These are phyloP conservation scores for Alternaria panax DNA, from an alignment of 2,329 filamentous ascomycete species.

Conservation along the genomic window DNA sequence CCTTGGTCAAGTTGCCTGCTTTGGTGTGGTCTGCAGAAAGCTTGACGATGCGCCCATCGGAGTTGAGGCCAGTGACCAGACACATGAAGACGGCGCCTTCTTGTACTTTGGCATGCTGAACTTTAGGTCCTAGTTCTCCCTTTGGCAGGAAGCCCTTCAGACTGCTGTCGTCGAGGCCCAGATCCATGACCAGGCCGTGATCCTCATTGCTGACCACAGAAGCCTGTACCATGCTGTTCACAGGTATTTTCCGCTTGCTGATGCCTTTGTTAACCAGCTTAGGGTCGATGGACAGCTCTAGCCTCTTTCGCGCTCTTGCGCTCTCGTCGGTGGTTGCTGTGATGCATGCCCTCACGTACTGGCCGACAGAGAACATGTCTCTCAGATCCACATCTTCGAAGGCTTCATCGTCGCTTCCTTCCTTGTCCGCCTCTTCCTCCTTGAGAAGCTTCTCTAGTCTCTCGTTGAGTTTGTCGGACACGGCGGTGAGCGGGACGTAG, in stretches of 20 bases:
- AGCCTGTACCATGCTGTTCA: slow-evolving; percentile 82
- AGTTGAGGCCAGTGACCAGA: slow-evolving; percentile 75
- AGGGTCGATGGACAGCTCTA: slow-evolving; percentile 87
- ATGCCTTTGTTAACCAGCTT: slow-evolving; percentile 79
- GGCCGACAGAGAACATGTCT: slow-evolving; percentile 78
- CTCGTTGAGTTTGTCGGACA: slow-evolving; percentile 80
- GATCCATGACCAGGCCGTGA: slow-evolving; percentile 91
- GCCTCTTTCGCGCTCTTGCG: slow-evolving; percentile 76
- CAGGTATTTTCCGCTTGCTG: slow-evolving; percentile 73
- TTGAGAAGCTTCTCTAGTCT: slow-evolving; percentile 73
- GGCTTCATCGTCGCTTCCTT: slow-evolving; percentile 57
- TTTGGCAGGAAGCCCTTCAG: slow-evolving; percentile 85
- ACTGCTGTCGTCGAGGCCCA: slow-evolving; percentile 73
- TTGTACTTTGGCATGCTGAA: slow-evolving; percentile 73
- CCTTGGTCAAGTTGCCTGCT: slow-evolving; percentile 70
- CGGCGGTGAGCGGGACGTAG: slow-evolving; percentile 88
- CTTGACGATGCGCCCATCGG: slow-evolving; percentile 84
- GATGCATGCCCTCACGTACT: slow-evolving; percentile 87
- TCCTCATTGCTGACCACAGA: slow-evolving; percentile 93
- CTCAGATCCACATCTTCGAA: slow-evolving; percentile 73
- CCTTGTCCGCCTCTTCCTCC: slow-evolving; percentile 67
- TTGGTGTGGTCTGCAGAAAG: slow-evolving; percentile 77
- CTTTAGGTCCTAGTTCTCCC: slow-evolving; percentile 75
- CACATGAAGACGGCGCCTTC: slow-evolving; percentile 87
- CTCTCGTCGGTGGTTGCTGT: slow-evolving; percentile 76